Evolutionary conservation across 371 early-diverging fungal species (phyloP).

Genomic region (Quaeritorhiza haematococci): DNA sequence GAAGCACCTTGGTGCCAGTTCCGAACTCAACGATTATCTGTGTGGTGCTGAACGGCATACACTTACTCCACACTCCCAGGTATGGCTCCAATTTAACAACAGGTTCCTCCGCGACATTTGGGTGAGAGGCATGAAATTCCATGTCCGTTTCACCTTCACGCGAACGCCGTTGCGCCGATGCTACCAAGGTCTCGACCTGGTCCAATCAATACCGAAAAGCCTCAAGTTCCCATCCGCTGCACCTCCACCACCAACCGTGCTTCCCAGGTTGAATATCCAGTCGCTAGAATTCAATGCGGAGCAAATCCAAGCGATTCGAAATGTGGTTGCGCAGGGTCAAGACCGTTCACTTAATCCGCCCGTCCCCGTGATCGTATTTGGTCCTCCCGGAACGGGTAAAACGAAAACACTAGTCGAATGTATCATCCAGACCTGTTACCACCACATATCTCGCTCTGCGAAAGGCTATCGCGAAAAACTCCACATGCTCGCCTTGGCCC

Average conservation of each 20-base stretch:
- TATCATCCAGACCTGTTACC: constrained; percentile 12
- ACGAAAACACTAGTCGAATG: constrained; percentile 25
- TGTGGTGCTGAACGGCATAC: too few relatives aligned
- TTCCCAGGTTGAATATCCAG: not conserved
- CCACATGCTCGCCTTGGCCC: constrained; percentile 28
- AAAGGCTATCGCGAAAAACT: not conserved
- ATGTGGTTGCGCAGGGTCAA: constrained; percentile 6
- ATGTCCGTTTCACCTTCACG: constrained; percentile 15
- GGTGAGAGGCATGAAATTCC: constrained; percentile 9
- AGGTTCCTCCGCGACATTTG: constrained; percentile 4
- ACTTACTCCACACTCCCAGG: too few relatives aligned
- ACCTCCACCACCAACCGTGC: not conserved
- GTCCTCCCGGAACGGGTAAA: constrained; percentile 32
- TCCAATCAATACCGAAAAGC: not conserved
- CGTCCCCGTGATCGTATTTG: constrained; percentile 9
- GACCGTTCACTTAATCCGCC: not conserved
- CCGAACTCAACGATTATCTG: too few relatives aligned
- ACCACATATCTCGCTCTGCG: not conserved
- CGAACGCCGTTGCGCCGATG: constrained; percentile 13
- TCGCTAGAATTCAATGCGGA: constrained; percentile 7
- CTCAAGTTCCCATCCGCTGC: constrained; percentile 1
- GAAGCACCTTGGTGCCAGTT: too few relatives aligned
- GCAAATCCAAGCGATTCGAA: constrained; percentile 6
- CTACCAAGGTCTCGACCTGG: constrained; percentile 9
- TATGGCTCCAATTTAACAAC: constrained; percentile 10